Base-by-base conservation (phyloP, 371 early-diverging fungal genomes). In the Mucor racemosus region DNA sequence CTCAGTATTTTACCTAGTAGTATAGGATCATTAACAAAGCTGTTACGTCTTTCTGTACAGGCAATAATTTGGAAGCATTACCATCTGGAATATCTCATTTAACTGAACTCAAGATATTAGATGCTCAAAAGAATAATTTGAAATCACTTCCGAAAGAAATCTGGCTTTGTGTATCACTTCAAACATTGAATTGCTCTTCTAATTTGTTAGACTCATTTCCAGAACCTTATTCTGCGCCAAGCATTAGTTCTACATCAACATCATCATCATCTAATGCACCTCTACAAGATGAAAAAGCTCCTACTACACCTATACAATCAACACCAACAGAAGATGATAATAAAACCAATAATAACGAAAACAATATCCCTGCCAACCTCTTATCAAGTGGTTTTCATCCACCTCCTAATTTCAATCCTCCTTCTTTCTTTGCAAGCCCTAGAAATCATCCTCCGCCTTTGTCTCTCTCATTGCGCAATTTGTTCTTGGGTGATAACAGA, bases 401-500 rank as follows among this genome's bases (percentile, higher is more conserved):
- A 6, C 75, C 80, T 13, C 77, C 80, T 19, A 82, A 80, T 33
- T 84, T 82, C 54, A 82, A 84, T 46, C 84, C 82, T 9, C 84
- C 84, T 33, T 78, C 78, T 0, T 84, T 84, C 68, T 84, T 84
- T 58, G 77, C 80, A 15, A 84, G 80, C 34, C 84, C 84, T n/a
- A 74, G 78, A 9, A 84, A 84, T 15, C 84, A 84, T 66, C 86
- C 78, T 7, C 85, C 92, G 1, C 92, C 94, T 3, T 82, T 94
- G 14, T 80, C 88, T 0, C 67, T 77, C 1, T 84, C 90, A 0
- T 71, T 97, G 8, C 79, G 79, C 17, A 75, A 76, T 31, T 80
- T 97, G 14, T 88, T 82, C 26, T 71, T 97, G 39, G 93, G 91
- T 14, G 95, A 94, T 71, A 97, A 96, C 72, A 79, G 88, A 19